These are phyloP conservation scores for Penicillium frequentans DNA, from an alignment of 2,329 filamentous ascomycete genomes.

Conservation along the genomic window DNA sequence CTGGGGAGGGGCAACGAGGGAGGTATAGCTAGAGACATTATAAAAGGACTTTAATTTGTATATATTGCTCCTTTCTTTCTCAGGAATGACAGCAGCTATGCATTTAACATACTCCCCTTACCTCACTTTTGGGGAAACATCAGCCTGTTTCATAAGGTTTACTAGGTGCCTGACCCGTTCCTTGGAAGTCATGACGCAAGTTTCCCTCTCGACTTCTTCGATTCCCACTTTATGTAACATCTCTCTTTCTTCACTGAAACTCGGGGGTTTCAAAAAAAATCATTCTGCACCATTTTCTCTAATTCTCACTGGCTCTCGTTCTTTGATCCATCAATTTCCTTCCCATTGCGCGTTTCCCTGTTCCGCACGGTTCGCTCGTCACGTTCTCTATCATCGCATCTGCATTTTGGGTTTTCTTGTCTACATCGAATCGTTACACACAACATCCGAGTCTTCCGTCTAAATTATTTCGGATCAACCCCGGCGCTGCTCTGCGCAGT, in stretches of 20 bases:
- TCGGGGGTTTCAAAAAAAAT: not conserved
- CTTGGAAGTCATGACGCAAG: constrained; percentile 27
- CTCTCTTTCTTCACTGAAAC: constrained; percentile 2
- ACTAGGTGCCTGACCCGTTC: constrained; percentile 14
- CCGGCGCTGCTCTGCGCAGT: constrained; percentile 25
- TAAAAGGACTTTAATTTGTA: not conserved
- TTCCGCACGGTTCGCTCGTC: not conserved
- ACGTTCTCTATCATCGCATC: constrained; percentile 4
- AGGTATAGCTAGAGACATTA: constrained; percentile 10
- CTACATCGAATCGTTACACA: constrained; percentile 2
- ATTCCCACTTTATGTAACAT: constrained; percentile 4
- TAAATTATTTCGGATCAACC: constrained; percentile 14
- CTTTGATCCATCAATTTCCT: not conserved
- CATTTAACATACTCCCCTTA: not conserved
- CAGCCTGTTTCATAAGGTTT: constrained; percentile 11
- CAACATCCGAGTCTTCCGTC: constrained; percentile 11
- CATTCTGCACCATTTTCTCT: not conserved
- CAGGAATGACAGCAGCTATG: not conserved
- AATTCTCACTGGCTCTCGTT: not conserved
- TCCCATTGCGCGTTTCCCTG: not conserved
- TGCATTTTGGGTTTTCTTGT: constrained; percentile 3
- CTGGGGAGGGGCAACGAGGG: constrained; percentile 52
- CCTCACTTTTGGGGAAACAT: constrained; percentile 6
- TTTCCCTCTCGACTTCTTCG: constrained; percentile 9
- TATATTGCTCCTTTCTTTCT: not conserved